A percentile compares a stretch with the other conserved stretches of the same genome.
Conservation (phyloP, 192 early-diverging fungal species). For the Coemansia sp. region DNA sequence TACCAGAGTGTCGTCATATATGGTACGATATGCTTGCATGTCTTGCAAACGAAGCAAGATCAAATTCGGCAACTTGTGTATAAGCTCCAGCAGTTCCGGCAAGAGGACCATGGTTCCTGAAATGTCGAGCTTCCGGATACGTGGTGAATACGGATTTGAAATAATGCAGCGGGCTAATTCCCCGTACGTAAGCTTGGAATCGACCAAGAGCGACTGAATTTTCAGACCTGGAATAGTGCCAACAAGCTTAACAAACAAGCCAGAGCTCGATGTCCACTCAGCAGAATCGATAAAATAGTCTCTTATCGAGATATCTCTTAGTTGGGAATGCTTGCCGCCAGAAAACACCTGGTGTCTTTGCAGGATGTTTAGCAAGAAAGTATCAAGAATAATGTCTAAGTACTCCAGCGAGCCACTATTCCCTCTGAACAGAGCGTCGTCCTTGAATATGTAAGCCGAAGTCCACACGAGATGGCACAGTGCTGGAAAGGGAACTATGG, state of each 20-base stretch:
- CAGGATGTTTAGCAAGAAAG: conserved; percentile 9
- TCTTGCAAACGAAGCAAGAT: too few relatives aligned
- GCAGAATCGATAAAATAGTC: too few relatives aligned
- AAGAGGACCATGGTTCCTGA: background rate
- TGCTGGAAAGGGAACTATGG: conserved; percentile 9
- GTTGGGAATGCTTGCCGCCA: background rate
- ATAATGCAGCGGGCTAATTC: background rate
- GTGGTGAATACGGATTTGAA: conserved; percentile 2
- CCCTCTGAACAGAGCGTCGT: conserved; percentile 26
- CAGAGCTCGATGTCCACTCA: background rate
- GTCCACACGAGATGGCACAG: conserved; percentile 5
- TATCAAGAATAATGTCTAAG: conserved; percentile 6
- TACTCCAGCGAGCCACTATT: conserved; percentile 9
- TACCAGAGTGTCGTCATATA: too few relatives aligned
- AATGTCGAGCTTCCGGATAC: conserved; percentile 1
- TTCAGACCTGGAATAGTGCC: conserved; percentile 2
- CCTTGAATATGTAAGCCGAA: conserved; percentile 24
- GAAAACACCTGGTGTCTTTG: conserved; percentile 8
- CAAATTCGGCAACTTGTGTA: too few relatives aligned
- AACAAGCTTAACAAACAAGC: background rate
- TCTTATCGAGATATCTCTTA: background rate
- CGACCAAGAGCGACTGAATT: conserved; percentile 2
- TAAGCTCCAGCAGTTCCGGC: background rate
- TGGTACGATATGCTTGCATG: too few relatives aligned
- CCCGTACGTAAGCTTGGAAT: conserved; percentile 9